Evolutionary conservation across 2,329 filamentous ascomycete genomes (phyloP).

Genomic region (Pseudogymnoascus sp.): DNA sequence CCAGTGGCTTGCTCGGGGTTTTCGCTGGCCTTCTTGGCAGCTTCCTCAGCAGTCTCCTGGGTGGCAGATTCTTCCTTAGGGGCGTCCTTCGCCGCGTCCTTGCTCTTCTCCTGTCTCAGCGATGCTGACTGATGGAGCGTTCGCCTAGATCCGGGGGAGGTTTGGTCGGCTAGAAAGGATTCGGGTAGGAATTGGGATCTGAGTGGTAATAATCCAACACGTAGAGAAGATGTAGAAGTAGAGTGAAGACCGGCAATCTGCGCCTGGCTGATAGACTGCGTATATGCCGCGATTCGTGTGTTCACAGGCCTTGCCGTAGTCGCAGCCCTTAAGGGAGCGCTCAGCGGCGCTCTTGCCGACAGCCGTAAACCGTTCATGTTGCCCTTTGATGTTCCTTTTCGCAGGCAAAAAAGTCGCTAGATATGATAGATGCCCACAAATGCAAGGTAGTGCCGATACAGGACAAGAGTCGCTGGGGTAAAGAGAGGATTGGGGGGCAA

Average conservation of each 20-base stretch:
- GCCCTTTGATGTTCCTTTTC: slow-evolving; percentile 12
- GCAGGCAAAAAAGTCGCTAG: background rate
- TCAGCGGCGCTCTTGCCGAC: slow-evolving; percentile 21
- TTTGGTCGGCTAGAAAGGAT: slow-evolving; percentile 18
- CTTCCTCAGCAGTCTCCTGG: slow-evolving; percentile 25
- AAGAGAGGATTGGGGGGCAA: slow-evolving; percentile 2
- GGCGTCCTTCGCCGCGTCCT: slow-evolving; percentile 2
- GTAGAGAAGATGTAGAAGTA: slow-evolving; percentile 25
- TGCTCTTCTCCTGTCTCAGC: slow-evolving; percentile 22
- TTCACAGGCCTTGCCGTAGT: slow-evolving; percentile 28
- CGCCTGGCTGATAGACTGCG: slow-evolving; percentile 30
- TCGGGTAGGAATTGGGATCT: slow-evolving; percentile 34
- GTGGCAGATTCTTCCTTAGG: slow-evolving; percentile 14
- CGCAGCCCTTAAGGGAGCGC: slow-evolving; percentile 25
- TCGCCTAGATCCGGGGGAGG: slow-evolving; percentile 14
- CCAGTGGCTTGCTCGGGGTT: slow-evolving; percentile 24
- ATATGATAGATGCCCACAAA: slow-evolving; percentile 4
- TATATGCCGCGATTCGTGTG: slow-evolving; percentile 26
- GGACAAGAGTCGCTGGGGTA: background rate
- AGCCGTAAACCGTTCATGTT: slow-evolving; percentile 27
- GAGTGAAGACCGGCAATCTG: slow-evolving; percentile 21
- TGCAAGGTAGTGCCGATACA: slow-evolving; percentile 3
- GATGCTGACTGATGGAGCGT: slow-evolving; percentile 21
- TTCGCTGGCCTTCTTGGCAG: slow-evolving; percentile 31
- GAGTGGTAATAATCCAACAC: slow-evolving; percentile 23